Base-by-base conservation (phyloP, 306 rosid species). In the Fragaria nilgerrensis region DNA sequence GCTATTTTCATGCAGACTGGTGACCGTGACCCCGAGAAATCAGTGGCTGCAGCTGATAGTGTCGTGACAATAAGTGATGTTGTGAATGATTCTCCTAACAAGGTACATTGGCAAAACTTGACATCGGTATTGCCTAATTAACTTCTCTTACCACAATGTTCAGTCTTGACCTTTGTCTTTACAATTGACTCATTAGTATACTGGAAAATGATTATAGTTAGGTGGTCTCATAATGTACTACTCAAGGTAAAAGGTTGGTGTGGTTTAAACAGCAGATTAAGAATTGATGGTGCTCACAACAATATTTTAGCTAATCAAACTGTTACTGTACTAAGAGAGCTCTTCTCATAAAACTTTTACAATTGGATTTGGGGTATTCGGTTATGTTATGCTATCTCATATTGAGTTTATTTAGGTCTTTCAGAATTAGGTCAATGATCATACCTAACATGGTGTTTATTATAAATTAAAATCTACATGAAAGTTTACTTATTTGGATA, bases 1-100 rank as follows among this genome's bases (percentile, higher is more conserved):
- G 87, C 96, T 95, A 88, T 95, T 92, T 95, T 95, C 94, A 89
- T 95, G 99, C 99, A 95, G 97, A 95, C 96, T 95, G 94, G 82
- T 81, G 91, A 89, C 75, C 80, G 81, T 81, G 91, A 89, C 75
- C 82, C 73, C 27, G 92, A 90, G 77, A 87, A 84, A 86, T 81
- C 92, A 49, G 83, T 77, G 80, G 90, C 86, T 65, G 88, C 79
- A 65, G 87, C 48, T 19, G 47, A 65, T 23, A 2, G 16, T 65
- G 3, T 84, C 62, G 84, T 85, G 68, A 47, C 93, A 65, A 81
- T 86, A 69, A 92, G 89, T 80, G 92, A 95, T 80, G 80, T 81
- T 44, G 97, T 95, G 76, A 74, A 84, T 82, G 88, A 92, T 85
- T 95, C 97, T 55, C 96, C 96, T 63, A 71, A 92, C 81, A 95